Base-by-base conservation (phyloP, 2,329 filamentous ascomycete species). In the Fusarium sp. region DNA sequence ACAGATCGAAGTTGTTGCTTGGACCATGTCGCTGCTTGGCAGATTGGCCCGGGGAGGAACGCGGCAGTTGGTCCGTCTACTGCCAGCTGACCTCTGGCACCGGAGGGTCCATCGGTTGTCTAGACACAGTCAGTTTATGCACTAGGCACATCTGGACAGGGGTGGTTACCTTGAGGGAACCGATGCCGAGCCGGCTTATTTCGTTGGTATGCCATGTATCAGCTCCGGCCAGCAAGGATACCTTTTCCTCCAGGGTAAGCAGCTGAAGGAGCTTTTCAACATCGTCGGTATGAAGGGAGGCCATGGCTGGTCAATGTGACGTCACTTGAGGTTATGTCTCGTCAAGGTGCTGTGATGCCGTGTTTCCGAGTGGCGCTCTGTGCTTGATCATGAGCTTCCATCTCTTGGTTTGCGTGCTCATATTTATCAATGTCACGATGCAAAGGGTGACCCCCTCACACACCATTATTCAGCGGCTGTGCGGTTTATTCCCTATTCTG, bases 11-110 rank as follows among this genome's bases (percentile, higher is more conserved):
- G 45, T 6, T 68, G 57, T 13, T 58, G 27, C 16, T 63, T 37
- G 3, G 66, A 69, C 69, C 69, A 71, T 22, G 66, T 69, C 35
- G 69, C 69, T 16, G 69, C 69, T 61, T 71, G 69, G 57, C 69
- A 71, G 3, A 71, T 54, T 8, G 66, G 69, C 2, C 66, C 57
- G 16, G 69, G 69, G n/a, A 72, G 37, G 37, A 70, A 72, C 6
- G 69, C 69, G 2, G 69, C 64, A 4, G 29, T 70, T 31, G 67
- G 57, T 7, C 69, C 69, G 20, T 70, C 69, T 9, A 72, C 67
- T 5, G 52, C 33, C 24, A 67, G 59, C 6, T 70, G 50, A 13
- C 50, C 50, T 20, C 50, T 29, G 4, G 50, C 50, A 1, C 50
- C 50, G n/a, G 50, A 54, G 27, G 50, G 50, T 20, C 50, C 50